Evolutionary conservation across 2,329 filamentous ascomycete genomes (phyloP).

Genomic region (Ophiostoma pallidulum): DNA sequence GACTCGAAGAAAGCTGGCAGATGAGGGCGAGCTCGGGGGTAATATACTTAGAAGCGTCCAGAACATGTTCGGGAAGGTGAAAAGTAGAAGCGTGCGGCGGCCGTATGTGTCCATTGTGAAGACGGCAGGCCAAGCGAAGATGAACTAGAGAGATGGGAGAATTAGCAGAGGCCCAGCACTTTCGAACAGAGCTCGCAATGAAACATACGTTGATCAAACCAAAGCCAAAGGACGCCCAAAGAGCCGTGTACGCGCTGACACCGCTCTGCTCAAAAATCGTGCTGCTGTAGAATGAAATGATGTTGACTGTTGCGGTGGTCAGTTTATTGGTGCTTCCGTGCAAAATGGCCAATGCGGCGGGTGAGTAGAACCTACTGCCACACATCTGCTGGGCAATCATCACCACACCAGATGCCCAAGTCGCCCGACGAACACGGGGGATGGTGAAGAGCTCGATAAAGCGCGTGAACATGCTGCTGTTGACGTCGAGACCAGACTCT

Average conservation of each 20-base stretch:
- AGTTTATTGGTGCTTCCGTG: neutral
- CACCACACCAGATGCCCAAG: slow-evolving; percentile 64
- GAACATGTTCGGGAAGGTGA: slow-evolving; percentile 59
- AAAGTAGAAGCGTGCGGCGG: slow-evolving; percentile 51
- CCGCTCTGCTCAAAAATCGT: slow-evolving; percentile 52
- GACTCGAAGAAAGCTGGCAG: too few species aligned
- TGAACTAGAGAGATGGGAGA: neutral
- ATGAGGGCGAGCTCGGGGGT: neutral
- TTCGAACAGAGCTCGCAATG: neutral
- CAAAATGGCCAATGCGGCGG: neutral
- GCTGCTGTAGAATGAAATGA: slow-evolving; percentile 67
- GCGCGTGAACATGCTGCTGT: slow-evolving; percentile 50
- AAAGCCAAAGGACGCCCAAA: slow-evolving; percentile 56
- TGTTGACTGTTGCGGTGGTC: slow-evolving; percentile 44
- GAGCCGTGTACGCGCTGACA: slow-evolving; percentile 42
- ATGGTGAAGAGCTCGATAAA: slow-evolving; percentile 60
- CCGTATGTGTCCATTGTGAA: slow-evolving; percentile 60
- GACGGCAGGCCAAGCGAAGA: slow-evolving; percentile 55
- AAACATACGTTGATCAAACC: slow-evolving; percentile 45
- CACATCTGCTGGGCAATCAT: slow-evolving; percentile 74
- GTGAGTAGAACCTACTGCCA: slow-evolving; percentile 21
- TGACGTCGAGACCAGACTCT: slow-evolving; percentile 17
- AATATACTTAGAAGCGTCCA: slow-evolving; percentile 47
- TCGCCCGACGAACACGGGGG: slow-evolving; percentile 61
- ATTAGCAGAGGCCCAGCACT: neutral